Conservation (phyloP, 1,139 yeast genomes). For the Suhomyces chickasaworum region DNA sequence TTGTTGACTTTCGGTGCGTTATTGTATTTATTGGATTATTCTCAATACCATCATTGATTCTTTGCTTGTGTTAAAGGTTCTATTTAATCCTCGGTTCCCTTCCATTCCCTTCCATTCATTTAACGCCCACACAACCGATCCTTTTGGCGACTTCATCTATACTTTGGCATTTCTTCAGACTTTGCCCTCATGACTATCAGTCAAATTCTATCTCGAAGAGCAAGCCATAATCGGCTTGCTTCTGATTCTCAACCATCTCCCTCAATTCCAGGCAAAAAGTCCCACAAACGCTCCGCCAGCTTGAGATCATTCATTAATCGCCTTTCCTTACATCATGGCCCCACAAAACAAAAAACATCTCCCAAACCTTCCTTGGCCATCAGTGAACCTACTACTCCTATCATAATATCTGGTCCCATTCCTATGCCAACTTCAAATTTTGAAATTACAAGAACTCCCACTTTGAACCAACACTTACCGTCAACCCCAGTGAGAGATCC, state of each 20-base stretch:
- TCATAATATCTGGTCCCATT: constrained; percentile 2
- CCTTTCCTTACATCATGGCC: constrained; percentile 2
- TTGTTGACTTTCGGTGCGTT: background rate
- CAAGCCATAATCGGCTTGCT: constrained; percentile 3
- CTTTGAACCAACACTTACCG: background rate
- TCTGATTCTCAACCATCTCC: background rate
- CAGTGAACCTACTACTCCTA: constrained; percentile 4
- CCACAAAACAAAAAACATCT: background rate
- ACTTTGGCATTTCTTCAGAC: background rate
- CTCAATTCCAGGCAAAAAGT: background rate
- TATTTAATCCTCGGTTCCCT: constrained; percentile 1
- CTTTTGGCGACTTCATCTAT: background rate
- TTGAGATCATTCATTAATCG: constrained; percentile 5
- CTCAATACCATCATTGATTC: background rate
- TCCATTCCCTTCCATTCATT: background rate
- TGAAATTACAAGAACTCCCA: background rate
- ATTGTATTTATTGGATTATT: background rate
- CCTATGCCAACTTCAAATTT: background rate
- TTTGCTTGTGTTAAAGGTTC: background rate
- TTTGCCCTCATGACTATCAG: constrained; percentile 7
- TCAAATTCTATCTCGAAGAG: constrained; percentile 8
- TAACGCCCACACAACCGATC: too few relatives aligned
- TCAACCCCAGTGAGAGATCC: background rate
- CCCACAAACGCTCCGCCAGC: constrained; percentile 6
- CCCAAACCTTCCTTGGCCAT: background rate